phyloP scores from a whole-genome alignment of 441 rosid species.

The Mallotus japonicus region DNA sequence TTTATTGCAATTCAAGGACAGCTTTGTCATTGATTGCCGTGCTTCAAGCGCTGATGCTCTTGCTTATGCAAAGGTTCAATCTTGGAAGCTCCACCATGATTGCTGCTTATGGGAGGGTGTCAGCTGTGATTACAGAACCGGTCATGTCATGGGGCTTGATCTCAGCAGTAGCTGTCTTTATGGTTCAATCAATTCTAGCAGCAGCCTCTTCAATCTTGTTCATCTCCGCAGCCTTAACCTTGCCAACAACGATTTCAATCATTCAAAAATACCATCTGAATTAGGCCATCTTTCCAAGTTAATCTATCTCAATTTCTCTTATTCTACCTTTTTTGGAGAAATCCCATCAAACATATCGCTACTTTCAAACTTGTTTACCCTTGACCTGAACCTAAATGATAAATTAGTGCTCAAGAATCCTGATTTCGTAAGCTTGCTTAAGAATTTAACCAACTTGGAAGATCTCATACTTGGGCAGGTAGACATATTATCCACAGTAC shows the following conservation, averaged over 20 bases:
- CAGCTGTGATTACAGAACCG: neutral
- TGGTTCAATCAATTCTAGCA: too few species aligned
- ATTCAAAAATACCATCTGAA: neutral
- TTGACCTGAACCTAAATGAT: neutral
- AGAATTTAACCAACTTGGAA: slow-evolving; percentile 3
- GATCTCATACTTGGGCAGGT: neutral
- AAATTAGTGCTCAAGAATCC: neutral
- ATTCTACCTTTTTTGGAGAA: neutral
- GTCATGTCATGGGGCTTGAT: slow-evolving; percentile 23
- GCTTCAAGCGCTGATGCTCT: neutral
- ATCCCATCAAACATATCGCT: too few species aligned
- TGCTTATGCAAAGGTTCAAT: neutral
- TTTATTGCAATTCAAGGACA: neutral
- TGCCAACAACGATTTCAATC: slow-evolving; percentile 16
- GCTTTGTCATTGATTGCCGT: neutral
- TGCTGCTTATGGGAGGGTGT: slow-evolving; percentile 18
- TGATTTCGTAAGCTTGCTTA: neutral
- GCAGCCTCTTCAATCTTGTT: too few species aligned
- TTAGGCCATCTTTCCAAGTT: slow-evolving; percentile 1
- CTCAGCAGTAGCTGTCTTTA: too few species aligned
- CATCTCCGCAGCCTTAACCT: slow-evolving; percentile 11
- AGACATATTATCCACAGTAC: neutral
- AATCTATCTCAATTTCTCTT: slow-evolving; percentile 16
- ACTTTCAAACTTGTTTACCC: neutral
- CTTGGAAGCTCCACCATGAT: neutral